Evolutionary conservation across 2,329 filamentous ascomycete species (phyloP), one percentile per base, ranked within the genome.

Genomic region (Colletotrichum tabaci): DNA sequence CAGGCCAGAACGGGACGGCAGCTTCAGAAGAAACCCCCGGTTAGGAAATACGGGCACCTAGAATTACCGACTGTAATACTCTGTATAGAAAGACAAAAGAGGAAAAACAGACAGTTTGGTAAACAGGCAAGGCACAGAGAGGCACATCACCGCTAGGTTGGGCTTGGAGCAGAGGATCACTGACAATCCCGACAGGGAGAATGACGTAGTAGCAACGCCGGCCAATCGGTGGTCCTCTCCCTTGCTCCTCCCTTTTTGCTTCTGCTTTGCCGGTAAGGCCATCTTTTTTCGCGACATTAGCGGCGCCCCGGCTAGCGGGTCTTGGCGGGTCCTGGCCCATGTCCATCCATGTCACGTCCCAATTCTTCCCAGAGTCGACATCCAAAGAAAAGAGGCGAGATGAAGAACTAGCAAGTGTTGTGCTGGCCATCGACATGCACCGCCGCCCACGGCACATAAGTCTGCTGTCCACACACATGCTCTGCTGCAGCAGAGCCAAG

Each of bases 171-270:
- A 66, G 68, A 66, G 55, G 67, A 64, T 46, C 58, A 40, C 44
- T 40, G n/a, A 40, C n/a, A 61, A 49, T 57, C 53, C 64, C 30
- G 46, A n/a, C 50, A 62, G 50, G 64, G 44, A 67, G 50, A 23
- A 71, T 71, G 67, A 71, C 67, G 67, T 71, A 64, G 62, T 67
- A 67, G 63, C 67, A 70, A 67, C 49, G 61, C 62, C 38, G n/a
- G 21, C 16, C 58, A 40, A 16, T 5, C 26, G 47, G 44, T 10
- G 18, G 16, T 30, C 35, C 40, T 40, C 44, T 23, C 12, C 44
- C 7, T 42, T 61, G n/a, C 16, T 40, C 13, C 47, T 46, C 9
- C 35, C 58, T 52, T 53, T 56, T 44, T 50, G 63, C 47, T 42
- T 55, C 38, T 53, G 35, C 12, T 26, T 61, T 38, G 26, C 57